A percentile compares a stretch with the other conserved stretches of the same genome.
Evolutionary conservation across 495 filamentous ascomycete genomes (phyloP).

Genomic region (Podospora bellae-mahoneyi): DNA sequence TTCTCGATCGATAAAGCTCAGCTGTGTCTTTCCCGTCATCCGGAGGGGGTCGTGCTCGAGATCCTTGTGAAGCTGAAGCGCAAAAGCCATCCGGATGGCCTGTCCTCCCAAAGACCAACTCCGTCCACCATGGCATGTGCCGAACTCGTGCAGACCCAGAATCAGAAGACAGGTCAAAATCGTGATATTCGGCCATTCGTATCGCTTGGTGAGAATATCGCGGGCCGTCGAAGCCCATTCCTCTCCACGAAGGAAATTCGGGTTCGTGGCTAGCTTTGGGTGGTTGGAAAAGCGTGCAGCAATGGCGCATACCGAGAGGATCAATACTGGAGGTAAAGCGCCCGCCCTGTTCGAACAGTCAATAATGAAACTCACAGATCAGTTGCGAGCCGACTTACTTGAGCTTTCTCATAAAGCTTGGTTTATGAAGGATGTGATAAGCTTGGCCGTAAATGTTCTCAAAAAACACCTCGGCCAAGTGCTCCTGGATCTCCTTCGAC

Average conservation of each 20-base stretch:
- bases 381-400: constrained; percentile 44
- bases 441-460: constrained; percentile 94
- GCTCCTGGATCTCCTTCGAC: constrained; percentile 85
- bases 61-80: constrained; percentile 89
- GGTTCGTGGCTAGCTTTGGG: constrained; percentile 76
- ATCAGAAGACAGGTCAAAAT: constrained; percentile 86
- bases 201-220: constrained; percentile 77
- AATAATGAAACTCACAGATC: constrained; percentile 16
- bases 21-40: constrained; percentile 61
- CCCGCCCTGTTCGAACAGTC: constrained; percentile 44
- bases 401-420: constrained; percentile 88
- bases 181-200: constrained; percentile 94
- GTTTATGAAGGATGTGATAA: constrained; percentile 94
- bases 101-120: constrained; percentile 95
- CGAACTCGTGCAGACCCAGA: constrained; percentile 90
- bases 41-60: constrained; percentile 78
- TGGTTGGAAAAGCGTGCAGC: constrained; percentile 95
- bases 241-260: constrained; percentile 87
- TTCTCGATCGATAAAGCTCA: constrained; percentile 90
- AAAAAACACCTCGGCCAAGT: constrained; percentile 92
- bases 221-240: constrained; percentile 82
- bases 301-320: constrained; percentile 88
- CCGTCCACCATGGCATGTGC: constrained; percentile 91
- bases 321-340: constrained; percentile 73
- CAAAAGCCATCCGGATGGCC: constrained; percentile 95